A percentile compares a stretch with the other conserved stretches of the same genome.
These are phyloP conservation scores for Alternaria sp. DNA, from an alignment of 2,329 filamentous ascomycete genomes.

Conservation along the genomic window DNA sequence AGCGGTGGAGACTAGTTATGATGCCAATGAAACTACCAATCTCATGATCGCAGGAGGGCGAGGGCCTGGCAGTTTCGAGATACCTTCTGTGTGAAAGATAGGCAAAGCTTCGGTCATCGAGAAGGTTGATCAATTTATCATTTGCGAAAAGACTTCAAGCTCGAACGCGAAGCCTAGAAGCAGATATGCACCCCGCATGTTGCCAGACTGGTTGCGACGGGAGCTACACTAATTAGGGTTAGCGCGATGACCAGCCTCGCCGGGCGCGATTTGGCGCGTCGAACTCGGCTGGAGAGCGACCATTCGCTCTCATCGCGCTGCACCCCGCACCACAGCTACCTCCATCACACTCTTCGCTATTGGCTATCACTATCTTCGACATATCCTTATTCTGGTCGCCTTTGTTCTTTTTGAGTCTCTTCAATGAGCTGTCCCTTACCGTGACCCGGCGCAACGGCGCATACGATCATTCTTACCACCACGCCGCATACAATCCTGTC, in stretches of 20 bases:
- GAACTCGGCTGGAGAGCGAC: not conserved
- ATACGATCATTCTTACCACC: not conserved
- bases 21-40: too few species aligned
- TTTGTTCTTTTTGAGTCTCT: not conserved
- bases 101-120: too few species aligned
- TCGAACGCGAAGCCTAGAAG: too few species aligned
- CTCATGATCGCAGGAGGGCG: too few species aligned
- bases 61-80: not conserved
- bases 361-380: not conserved
- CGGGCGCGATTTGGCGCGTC: not conserved
- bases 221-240: not conserved
- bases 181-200: not conserved
- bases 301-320: not conserved
- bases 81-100: not conserved
- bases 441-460: not conserved
- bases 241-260: not conserved
- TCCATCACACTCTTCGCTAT: not conserved
- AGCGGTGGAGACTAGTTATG: too few species aligned
- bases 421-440: not conserved
- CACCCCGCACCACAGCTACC: not conserved
- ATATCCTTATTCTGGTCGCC: not conserved
- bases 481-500: too few species aligned
- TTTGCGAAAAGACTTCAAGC: too few species aligned
- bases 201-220: not conserved
- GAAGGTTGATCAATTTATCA: too few species aligned